phyloP scores from a whole-genome alignment of 805 yeast species.

The Zygosaccharomyces siamensis region DNA sequence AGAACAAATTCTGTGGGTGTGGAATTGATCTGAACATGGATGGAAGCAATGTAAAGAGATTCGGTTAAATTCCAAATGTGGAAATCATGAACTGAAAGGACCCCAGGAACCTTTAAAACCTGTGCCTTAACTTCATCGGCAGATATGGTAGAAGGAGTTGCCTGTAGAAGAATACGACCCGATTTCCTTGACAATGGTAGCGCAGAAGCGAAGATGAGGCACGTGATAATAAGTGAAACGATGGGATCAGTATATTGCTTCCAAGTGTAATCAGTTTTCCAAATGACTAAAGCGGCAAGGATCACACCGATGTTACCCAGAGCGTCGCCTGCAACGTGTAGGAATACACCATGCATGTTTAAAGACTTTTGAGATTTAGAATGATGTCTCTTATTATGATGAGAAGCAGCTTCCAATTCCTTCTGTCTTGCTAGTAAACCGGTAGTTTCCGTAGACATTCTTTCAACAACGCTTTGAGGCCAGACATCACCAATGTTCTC shows the following conservation, averaged over 20 bases:
- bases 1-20: conserved; percentile 61
- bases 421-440: conserved; percentile 28
- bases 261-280: conserved; percentile 92
- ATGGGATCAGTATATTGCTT: conserved; percentile 80
- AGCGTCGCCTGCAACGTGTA: conserved; percentile 95
- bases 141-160: conserved; percentile 80
- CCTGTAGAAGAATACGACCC: conserved; percentile 83
- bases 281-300: conserved; percentile 79
- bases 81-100: conserved; percentile 85
- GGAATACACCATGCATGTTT: conserved; percentile 95
- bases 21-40: conserved; percentile 72
- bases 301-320: conserved; percentile 94
- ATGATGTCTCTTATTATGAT: conserved; percentile 6
- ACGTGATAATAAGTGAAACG: conserved; percentile 78
- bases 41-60: conserved; percentile 76
- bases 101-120: conserved; percentile 63
- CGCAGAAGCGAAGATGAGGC: conserved; percentile 86
- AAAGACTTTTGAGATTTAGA: conserved; percentile 50
- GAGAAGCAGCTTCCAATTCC: background rate
- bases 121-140: conserved; percentile 69
- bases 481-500: conserved; percentile 21
- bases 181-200: conserved; percentile 83
- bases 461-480: conserved; percentile 28
- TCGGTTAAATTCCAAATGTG: conserved; percentile 96
- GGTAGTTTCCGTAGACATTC: conserved; percentile 34